Conservation (phyloP, 306 rosid species). For the Fragaria nilgerrensis region DNA sequence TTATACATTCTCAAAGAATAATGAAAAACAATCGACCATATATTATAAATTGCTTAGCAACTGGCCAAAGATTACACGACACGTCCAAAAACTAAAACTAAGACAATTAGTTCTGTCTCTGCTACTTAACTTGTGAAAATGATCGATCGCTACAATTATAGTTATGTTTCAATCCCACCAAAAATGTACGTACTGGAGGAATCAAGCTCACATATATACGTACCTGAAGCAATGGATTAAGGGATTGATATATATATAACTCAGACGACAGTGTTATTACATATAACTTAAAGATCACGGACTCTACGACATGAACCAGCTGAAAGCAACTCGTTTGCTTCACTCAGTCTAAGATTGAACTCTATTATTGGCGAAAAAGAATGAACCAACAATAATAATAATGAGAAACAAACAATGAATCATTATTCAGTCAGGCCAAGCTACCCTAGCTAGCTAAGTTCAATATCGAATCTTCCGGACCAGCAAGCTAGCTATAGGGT, state of each 20-base stretch:
- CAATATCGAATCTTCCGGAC: background rate
- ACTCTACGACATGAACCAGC: constrained; percentile 8
- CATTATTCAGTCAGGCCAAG: background rate
- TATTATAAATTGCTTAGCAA: background rate
- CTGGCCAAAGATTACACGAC: constrained; percentile 23
- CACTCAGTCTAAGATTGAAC: background rate
- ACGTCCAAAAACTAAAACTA: background rate
- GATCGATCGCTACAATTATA: background rate
- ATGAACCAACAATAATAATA: background rate
- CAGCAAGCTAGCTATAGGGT: background rate
- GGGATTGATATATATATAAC: background rate
- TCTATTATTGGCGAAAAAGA: constrained; percentile 12
- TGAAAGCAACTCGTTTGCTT: constrained; percentile 12
- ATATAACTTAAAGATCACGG: constrained; percentile 36
- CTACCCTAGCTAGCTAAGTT: background rate
- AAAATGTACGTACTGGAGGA: background rate
- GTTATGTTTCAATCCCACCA: background rate
- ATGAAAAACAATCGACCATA: background rate
- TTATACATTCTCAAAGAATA: too few relatives aligned
- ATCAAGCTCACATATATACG: background rate
- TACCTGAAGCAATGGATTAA: background rate
- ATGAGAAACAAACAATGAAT: constrained; percentile 18
- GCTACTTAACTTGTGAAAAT: background rate
- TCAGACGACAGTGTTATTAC: background rate
- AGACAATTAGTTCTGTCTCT: background rate